Evolutionary conservation across 2,329 filamentous ascomycete genomes (phyloP).

Genomic region (Fonsecaea monophora): DNA sequence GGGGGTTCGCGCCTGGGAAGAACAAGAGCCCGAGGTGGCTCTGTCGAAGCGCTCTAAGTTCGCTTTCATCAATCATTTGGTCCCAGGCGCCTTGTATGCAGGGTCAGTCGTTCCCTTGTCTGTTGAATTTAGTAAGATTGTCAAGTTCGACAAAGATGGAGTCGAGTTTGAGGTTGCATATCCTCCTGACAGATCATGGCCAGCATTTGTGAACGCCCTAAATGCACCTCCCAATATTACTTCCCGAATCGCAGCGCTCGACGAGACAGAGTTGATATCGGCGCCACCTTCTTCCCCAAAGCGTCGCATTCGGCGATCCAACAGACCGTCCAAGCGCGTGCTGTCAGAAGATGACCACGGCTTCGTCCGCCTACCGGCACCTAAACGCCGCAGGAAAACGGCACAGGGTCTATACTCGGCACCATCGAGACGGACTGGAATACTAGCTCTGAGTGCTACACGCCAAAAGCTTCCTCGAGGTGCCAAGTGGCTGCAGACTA

Average conservation of each 20-base stretch:
- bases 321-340: conserved; percentile 28
- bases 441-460: not conserved
- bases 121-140: conserved; percentile 19
- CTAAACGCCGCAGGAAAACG: conserved; percentile 25
- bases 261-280: conserved; percentile 8
- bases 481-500: conserved; percentile 27
- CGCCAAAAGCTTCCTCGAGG: conserved; percentile 8
- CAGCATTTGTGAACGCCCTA: conserved; percentile 27
- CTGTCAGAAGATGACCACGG: conserved; percentile 17
- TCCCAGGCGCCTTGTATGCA: conserved; percentile 26
- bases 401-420: not conserved
- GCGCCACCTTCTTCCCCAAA: conserved; percentile 11
- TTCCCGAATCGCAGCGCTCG: conserved; percentile 11
- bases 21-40: conserved; percentile 42
- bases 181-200: conserved; percentile 29
- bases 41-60: conserved; percentile 21
- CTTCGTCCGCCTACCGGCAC: conserved; percentile 13
- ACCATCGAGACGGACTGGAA: conserved; percentile 1
- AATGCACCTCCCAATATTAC: conserved; percentile 16
- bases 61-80: conserved; percentile 38
- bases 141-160: conserved; percentile 28
- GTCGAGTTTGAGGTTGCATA: conserved; percentile 25
- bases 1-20: conserved; percentile 55
- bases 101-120: not conserved
- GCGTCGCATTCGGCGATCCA: conserved; percentile 10